These are phyloP conservation scores for Penicillium sclerotiorum DNA, from an alignment of 2,329 filamentous ascomycete genomes.

Conservation along the genomic window DNA sequence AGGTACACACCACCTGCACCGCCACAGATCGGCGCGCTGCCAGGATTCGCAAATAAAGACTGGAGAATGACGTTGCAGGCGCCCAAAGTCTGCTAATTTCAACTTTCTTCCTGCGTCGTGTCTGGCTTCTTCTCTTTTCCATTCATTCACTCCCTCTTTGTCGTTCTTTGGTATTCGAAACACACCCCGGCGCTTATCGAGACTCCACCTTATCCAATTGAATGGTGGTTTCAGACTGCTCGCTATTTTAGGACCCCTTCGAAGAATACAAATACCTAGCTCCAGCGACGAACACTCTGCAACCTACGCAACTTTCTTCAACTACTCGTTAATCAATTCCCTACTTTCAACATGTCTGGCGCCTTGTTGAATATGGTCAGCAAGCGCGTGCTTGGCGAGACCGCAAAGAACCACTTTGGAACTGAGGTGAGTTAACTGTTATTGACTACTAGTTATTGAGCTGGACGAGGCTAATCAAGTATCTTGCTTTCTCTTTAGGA, in stretches of 20 bases:
- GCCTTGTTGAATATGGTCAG: conserved; percentile 31
- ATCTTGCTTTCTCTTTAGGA: conserved; percentile 59
- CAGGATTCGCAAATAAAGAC: conserved; percentile 17
- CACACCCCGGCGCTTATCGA: conserved; percentile 14
- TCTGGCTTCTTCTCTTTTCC: conserved; percentile 12
- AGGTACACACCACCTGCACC: conserved; percentile 1
- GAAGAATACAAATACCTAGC: conserved; percentile 15
- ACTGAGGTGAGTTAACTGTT: conserved; percentile 37
- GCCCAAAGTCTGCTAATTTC: conserved; percentile 2
- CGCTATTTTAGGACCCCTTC: conserved; percentile 15
- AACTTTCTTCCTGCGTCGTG: not conserved
- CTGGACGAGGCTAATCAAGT: not conserved
- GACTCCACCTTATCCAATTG: conserved; percentile 5
- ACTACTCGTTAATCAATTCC: not conserved
- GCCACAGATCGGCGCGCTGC: conserved; percentile 23
- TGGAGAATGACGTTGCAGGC: conserved; percentile 27
- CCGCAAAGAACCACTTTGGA: conserved; percentile 45
- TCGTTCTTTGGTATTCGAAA: conserved; percentile 3
- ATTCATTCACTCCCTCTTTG: not conserved
- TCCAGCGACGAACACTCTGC: not conserved
- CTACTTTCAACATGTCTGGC: conserved; percentile 28
- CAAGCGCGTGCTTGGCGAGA: conserved; percentile 40
- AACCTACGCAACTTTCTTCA: not conserved
- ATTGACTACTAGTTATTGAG: conserved; percentile 5
- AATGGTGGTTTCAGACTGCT: conserved; percentile 4